Conservation (phyloP, 164 flowering plant genomes). For the Taxillus chinensis region DNA sequence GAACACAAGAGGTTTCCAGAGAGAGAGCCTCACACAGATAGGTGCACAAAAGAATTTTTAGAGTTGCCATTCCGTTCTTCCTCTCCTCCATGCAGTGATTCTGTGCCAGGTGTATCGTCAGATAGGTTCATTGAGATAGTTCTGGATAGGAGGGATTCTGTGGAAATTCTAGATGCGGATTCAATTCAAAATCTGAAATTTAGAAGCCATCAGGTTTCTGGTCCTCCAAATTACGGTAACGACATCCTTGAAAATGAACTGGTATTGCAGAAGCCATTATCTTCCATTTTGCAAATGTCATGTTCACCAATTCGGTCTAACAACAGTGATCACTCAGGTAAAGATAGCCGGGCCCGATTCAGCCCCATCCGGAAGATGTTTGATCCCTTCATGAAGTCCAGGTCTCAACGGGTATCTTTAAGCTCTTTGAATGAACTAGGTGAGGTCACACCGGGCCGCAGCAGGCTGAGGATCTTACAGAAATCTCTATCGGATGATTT, state of each 20-base stretch:
- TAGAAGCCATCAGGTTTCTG: conserved; percentile 20
- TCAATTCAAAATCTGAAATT: conserved; percentile 15
- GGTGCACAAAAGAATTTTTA: conserved; percentile 3
- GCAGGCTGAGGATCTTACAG: conserved; percentile 18
- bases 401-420: conserved; percentile 40
- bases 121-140: conserved; percentile 28
- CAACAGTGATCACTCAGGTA: conserved; percentile 26
- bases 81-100: background rate
- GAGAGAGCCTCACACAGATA: conserved; percentile 11
- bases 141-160: conserved; percentile 16
- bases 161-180: conserved; percentile 13
- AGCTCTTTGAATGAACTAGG: conserved; percentile 16
- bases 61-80: conserved; percentile 9
- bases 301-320: conserved; percentile 33
- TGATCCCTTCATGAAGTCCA: conserved; percentile 71
- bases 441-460: conserved; percentile 9
- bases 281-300: conserved; percentile 29
- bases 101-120: conserved; percentile 9
- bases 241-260: conserved; percentile 28
- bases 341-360: conserved; percentile 32
- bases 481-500: conserved; percentile 47
- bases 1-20: background rate
- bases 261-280: conserved; percentile 44
- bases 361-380: conserved; percentile 48
- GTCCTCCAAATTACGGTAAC: conserved; percentile 33